Percentiles rank a stretch among this genome's conserved stretches.
Conservation (phyloP, 345 rosid genomes). For the Raphanus sativus region DNA sequence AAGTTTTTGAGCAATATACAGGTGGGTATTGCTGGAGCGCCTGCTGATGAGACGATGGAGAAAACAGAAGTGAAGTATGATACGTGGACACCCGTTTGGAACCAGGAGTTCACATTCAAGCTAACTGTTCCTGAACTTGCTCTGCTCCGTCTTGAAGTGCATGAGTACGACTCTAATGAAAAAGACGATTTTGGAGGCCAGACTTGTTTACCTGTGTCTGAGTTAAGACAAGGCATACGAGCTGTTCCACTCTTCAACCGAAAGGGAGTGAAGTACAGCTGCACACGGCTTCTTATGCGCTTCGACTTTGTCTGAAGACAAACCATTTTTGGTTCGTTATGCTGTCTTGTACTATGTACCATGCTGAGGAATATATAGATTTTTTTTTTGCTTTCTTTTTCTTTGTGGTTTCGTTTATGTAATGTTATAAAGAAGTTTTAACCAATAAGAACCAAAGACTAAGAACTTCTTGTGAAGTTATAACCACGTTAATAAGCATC, state of each 20-base stretch:
- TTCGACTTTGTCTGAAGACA: constrained; percentile 49
- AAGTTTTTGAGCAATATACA: constrained; percentile 30
- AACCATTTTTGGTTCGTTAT: constrained; percentile 10
- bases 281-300: constrained; percentile 71
- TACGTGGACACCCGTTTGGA: constrained; percentile 81
- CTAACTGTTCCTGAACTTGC: constrained; percentile 82
- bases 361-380: not conserved
- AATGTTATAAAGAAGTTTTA: not conserved
- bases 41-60: constrained; percentile 61
- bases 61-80: constrained; percentile 62
- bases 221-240: constrained; percentile 66
- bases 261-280: constrained; percentile 55
- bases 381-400: not conserved
- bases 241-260: constrained; percentile 62
- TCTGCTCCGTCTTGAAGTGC: constrained; percentile 75
- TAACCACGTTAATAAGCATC: not conserved
- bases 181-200: constrained; percentile 87
- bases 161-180: constrained; percentile 66
- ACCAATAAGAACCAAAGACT: not conserved
- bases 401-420: no score
- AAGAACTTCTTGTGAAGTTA: not conserved
- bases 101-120: constrained; percentile 72
- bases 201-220: constrained; percentile 76
- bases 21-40: constrained; percentile 76
- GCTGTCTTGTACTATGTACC: no score